A percentile compares a stretch with the other conserved stretches of the same genome.
Conservation (phyloP, 352 stramenopile genomes). For the Aphanomyces euteiches region DNA sequence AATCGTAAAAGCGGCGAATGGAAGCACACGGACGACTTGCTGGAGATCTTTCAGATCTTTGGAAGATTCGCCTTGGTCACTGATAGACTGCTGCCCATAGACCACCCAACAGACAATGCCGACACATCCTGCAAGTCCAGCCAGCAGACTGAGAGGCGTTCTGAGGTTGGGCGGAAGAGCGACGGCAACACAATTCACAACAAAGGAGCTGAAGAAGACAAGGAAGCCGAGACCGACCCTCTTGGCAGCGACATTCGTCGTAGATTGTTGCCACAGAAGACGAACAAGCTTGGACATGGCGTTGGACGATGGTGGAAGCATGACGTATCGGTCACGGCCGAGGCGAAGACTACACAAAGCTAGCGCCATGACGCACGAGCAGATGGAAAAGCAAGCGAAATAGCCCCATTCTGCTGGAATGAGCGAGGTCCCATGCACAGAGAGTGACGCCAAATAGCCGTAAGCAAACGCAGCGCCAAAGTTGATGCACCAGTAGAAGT, state of each 20-base stretch:
- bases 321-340: constrained; percentile 59
- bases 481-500: constrained; percentile 92
- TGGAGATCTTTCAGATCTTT: constrained; percentile 85
- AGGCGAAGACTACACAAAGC: constrained; percentile 58
- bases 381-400: constrained; percentile 84
- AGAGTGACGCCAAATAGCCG: constrained; percentile 85
- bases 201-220: constrained; percentile 69
- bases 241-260: neutral
- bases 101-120: constrained; percentile 82
- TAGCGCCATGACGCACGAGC: constrained; percentile 74
- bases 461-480: constrained; percentile 88
- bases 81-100: constrained; percentile 68
- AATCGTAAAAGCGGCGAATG: constrained; percentile 86
- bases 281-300: constrained; percentile 57
- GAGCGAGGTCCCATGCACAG: constrained; percentile 69
- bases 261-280: neutral
- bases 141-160: constrained; percentile 54
- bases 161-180: constrained; percentile 56
- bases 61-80: neutral
- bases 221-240: constrained; percentile 61
- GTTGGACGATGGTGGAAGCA: constrained; percentile 70
- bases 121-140: neutral
- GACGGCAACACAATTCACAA: constrained; percentile 68
- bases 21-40: constrained; percentile 77
- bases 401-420: constrained; percentile 84